Percentiles rank a stretch among this genome's conserved stretches.
Conservation (phyloP, 805 yeast genomes). For the Priceomyces fermenticarens region DNA sequence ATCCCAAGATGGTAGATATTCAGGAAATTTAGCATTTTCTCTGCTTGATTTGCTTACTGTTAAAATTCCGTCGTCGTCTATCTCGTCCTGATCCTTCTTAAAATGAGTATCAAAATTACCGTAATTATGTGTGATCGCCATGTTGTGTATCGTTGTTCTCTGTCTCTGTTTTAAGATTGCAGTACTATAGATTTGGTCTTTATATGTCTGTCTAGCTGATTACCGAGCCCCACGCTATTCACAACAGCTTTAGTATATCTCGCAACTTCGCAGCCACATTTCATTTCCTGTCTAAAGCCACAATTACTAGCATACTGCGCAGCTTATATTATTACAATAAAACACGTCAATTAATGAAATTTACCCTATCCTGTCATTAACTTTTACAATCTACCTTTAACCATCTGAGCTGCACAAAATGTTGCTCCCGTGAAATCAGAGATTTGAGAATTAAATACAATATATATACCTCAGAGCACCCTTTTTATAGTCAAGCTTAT, state of each 20-base stretch:
- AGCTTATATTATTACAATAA: too few relatives aligned
- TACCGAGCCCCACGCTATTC: too few relatives aligned
- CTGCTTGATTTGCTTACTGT: conserved; percentile 42
- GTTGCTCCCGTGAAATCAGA: background rate
- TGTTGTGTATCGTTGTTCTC: too few relatives aligned
- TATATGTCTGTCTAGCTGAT: too few relatives aligned
- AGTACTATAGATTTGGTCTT: too few relatives aligned
- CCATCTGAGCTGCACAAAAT: background rate
- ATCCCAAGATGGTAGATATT: conserved; percentile 31
- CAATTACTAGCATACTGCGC: background rate
- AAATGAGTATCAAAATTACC: conserved; percentile 48
- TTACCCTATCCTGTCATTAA: background rate
- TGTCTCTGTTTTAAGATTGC: too few relatives aligned
- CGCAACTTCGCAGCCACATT: too few relatives aligned
- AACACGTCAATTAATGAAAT: background rate
- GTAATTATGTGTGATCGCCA: conserved; percentile 5
- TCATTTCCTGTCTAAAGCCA: background rate
- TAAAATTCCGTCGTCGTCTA: conserved; percentile 46
- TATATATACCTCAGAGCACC: background rate
- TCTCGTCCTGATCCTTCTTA: conserved; percentile 48
- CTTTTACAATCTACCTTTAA: background rate
- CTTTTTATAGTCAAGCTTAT: background rate
- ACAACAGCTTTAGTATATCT: too few relatives aligned
- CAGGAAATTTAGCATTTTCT: conserved; percentile 18
- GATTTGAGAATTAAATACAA: background rate